A percentile compares a stretch with the other conserved stretches of the same genome.
phyloP scores from a whole-genome alignment of 2,329 filamentous ascomycete species.

The Aspergillus sp. region DNA sequence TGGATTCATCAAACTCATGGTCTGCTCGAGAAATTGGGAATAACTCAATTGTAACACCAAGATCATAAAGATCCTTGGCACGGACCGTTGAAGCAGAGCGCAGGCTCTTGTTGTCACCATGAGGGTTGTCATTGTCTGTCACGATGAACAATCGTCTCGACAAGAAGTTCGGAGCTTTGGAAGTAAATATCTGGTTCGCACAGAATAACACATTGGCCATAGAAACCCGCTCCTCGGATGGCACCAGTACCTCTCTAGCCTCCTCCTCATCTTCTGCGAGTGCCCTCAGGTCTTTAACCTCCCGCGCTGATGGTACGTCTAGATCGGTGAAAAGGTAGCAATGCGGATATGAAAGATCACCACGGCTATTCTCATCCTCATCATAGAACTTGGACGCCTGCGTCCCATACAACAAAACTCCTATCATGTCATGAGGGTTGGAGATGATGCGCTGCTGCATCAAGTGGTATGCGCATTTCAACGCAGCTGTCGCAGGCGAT shows the following conservation, averaged over 20 bases:
- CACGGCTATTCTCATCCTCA: slow-evolving; percentile 54
- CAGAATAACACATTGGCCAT: slow-evolving; percentile 93
- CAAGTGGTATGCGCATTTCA: slow-evolving; percentile 90
- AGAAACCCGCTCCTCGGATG: slow-evolving; percentile 64
- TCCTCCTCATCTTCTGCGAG: slow-evolving; percentile 76
- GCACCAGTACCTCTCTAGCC: slow-evolving; percentile 62
- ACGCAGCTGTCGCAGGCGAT: slow-evolving; percentile 72
- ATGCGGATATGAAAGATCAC: slow-evolving; percentile 70
- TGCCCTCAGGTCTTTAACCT: slow-evolving; percentile 73
- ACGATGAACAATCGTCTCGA: slow-evolving; percentile 92
- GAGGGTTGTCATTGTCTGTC: slow-evolving; percentile 88
- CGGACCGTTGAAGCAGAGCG: slow-evolving; percentile 75
- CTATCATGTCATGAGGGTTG: slow-evolving; percentile 95
- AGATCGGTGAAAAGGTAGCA: slow-evolving; percentile 90
- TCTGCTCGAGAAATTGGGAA: slow-evolving; percentile 77
- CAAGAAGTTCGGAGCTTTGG: slow-evolving; percentile 87
- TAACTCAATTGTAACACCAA: slow-evolving; percentile 85
- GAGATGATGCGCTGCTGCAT: slow-evolving; percentile 99
- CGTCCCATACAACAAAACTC: slow-evolving; percentile 86
- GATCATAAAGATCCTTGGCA: slow-evolving; percentile 90
- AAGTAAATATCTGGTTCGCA: slow-evolving; percentile 94
- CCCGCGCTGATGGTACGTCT: slow-evolving; percentile 77
- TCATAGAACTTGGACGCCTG: slow-evolving; percentile 75
- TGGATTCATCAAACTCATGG: slow-evolving; percentile 70
- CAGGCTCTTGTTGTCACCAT: slow-evolving; percentile 65